Percentiles rank a stretch among this genome's conserved stretches.
These are phyloP conservation scores for Arctium minus DNA, from an alignment of 129 eudicot species.

Conservation along the genomic window DNA sequence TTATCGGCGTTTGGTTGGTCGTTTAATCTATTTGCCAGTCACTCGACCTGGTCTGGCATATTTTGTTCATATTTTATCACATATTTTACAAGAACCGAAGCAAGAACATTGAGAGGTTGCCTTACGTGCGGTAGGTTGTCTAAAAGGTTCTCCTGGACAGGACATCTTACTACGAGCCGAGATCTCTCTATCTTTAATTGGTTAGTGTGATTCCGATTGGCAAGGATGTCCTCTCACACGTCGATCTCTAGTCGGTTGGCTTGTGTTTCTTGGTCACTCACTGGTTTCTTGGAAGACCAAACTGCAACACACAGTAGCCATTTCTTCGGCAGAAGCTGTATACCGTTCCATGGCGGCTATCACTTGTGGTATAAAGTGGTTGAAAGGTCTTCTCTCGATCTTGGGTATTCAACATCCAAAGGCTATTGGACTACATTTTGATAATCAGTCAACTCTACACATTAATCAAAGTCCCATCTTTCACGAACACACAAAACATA, in stretches of 20 bases:
- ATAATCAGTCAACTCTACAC: background rate
- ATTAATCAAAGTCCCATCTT: background rate
- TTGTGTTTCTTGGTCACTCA: background rate
- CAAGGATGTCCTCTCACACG: background rate
- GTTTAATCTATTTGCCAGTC: background rate
- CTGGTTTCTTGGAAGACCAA: background rate
- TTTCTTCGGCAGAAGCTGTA: background rate
- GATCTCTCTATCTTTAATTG: background rate
- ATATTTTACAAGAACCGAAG: background rate
- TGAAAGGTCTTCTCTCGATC: background rate
- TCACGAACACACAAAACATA: background rate
- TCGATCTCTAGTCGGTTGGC: background rate
- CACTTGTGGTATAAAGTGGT: background rate
- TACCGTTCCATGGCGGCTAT: background rate
- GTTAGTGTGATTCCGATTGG: background rate
- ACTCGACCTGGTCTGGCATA: background rate
- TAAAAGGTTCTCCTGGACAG: background rate
- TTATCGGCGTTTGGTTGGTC: background rate
- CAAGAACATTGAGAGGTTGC: too few species aligned
- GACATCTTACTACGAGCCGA: background rate
- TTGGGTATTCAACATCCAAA: background rate
- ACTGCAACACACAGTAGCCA: background rate
- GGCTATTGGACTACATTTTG: background rate
- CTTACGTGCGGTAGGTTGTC: background rate
- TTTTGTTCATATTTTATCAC: background rate